Evolutionary conservation across 768 basidiomycete species (phyloP), one percentile per base, ranked within the genome.

Genomic region (Trametes cubensis): DNA sequence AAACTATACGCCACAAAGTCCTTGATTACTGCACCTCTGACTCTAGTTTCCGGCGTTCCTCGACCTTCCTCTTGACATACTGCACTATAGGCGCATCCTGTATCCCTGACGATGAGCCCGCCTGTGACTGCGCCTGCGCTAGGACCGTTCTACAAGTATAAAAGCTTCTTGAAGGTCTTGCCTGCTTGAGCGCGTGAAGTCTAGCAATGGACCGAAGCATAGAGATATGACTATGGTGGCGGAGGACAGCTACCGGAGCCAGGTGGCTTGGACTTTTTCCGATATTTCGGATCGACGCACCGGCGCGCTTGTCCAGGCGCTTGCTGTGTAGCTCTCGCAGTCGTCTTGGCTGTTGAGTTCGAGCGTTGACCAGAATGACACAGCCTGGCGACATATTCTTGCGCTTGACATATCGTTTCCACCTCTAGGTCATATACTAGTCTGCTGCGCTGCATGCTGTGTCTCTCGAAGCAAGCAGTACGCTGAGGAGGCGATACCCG

Each of bases 51-150:
- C 20, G 28, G 17, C 71, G 64, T 40, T 69, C 69, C 49, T 71
- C 64, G 23, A 71, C 58, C 38, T 63, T 69, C 50, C 60, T 48
- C 44, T 55, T 52, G 51, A 72, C 69, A 48, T 64, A 57, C 55
- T 67, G 69, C 5, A 72, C 52, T 30, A 72, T 70, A 0, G 70
- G 70, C 7, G 69, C 65, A 51, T 66, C 54, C 34, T 59, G 57
- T 6, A 42, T 46, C 6, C 17, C 44, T 15, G 41, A 48, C 25
- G 61, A 26, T 6, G 49, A 46, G 10, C 28, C 55, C 18, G 55
- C 38, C 6, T 30, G 47, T 15, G 55, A 50, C 21, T 57, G 48
- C 38, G 55, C 41, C 23, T 62, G 61, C 44, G 55, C 61, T 38
- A 62, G 30, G 14, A 18, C 30, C 3, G 14, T 25, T 20, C 52